Conservation (phyloP, 2,329 filamentous ascomycete species). For the Colletotrichum gigasporum region DNA sequence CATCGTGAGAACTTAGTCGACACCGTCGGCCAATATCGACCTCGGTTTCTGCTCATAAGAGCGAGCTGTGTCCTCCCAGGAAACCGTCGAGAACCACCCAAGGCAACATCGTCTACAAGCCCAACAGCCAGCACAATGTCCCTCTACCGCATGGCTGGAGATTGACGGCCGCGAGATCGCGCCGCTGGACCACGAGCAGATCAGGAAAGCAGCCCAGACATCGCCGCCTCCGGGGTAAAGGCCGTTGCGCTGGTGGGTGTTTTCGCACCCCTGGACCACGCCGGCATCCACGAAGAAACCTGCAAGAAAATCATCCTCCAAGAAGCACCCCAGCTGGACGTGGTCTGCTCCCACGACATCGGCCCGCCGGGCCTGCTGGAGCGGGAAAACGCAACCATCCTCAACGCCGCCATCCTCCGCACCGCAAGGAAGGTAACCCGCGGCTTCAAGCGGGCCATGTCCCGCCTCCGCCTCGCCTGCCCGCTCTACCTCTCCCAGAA, state of each 20-base stretch:
- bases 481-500: slow-evolving; percentile 62
- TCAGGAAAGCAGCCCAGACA: slow-evolving; percentile 44
- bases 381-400: slow-evolving; percentile 63
- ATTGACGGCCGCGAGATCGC: slow-evolving; percentile 58
- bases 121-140: slow-evolving; percentile 38
- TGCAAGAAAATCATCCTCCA: slow-evolving; percentile 48
- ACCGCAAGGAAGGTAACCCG: slow-evolving; percentile 57
- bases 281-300: slow-evolving; percentile 52
- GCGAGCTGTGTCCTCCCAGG: background rate
- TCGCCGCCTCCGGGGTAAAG: slow-evolving; percentile 46
- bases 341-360: slow-evolving; percentile 55
- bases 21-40: background rate
- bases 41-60: background rate
- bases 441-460: slow-evolving; percentile 57
- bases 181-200: slow-evolving; percentile 46
- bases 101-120: background rate
- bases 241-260: slow-evolving; percentile 54
- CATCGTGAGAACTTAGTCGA: background rate
- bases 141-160: slow-evolving; percentile 56
- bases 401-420: slow-evolving; percentile 61
- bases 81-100: background rate
- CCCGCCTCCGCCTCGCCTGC: slow-evolving; percentile 50
- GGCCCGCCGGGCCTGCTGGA: slow-evolving; percentile 54
- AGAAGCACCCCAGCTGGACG: slow-evolving; percentile 43
- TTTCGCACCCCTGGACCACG: slow-evolving; percentile 56